These are phyloP conservation scores for Friedmanniomyces simplex DNA, from an alignment of 495 filamentous ascomycete genomes.

Conservation along the genomic window DNA sequence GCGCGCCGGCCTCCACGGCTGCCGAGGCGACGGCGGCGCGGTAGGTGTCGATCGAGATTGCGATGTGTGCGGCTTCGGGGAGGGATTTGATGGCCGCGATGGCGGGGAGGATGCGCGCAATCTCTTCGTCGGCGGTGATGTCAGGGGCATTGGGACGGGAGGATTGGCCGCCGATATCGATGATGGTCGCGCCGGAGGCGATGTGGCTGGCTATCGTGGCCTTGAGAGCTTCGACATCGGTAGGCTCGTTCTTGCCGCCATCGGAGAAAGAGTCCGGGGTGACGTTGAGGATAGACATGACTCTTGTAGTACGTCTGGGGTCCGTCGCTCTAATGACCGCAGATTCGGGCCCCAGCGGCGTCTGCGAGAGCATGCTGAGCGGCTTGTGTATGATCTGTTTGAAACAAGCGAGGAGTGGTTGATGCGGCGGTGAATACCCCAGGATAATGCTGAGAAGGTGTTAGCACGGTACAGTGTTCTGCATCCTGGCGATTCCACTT, in stretches of 20 bases:
- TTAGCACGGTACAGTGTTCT: no score
- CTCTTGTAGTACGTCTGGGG: constrained; percentile 49
- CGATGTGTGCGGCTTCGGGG: constrained; percentile 48
- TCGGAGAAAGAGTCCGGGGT: constrained; percentile 98
- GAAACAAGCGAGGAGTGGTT: background rate
- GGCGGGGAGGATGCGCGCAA: constrained; percentile 64
- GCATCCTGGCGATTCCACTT: constrained; percentile 21
- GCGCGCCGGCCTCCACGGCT: constrained; percentile 71
- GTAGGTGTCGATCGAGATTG: constrained; percentile 88
- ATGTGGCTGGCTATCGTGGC: constrained; percentile 47
- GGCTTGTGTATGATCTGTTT: background rate
- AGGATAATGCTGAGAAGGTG: no score
- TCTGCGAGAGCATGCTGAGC: background rate
- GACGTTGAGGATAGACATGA: constrained; percentile 93
- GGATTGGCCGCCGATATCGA: constrained; percentile 90
- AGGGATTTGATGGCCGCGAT: constrained; percentile 62
- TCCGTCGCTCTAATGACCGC: background rate
- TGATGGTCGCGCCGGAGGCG: constrained; percentile 60
- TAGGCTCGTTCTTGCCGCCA: constrained; percentile 52
- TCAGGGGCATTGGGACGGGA: constrained; percentile 64
- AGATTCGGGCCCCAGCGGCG: background rate
- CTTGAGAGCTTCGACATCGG: constrained; percentile 32
- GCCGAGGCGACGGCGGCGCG: constrained; percentile 72
- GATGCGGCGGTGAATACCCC: no score
- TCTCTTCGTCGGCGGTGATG: constrained; percentile 61